These are phyloP conservation scores for Colletotrichum gloeosporioides DNA, from an alignment of 2,329 filamentous ascomycete species.

Conservation along the genomic window DNA sequence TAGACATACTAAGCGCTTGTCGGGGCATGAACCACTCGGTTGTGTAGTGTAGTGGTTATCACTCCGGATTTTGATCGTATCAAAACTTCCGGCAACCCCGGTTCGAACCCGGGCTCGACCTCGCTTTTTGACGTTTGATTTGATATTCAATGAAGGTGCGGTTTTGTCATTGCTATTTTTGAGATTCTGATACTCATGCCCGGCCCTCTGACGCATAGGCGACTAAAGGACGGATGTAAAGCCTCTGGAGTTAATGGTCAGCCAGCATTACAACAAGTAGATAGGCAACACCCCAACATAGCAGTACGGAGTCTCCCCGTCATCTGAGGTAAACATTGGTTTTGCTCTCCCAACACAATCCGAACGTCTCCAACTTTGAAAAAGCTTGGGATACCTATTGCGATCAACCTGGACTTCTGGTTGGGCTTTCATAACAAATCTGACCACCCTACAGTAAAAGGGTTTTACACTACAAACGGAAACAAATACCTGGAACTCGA, in stretches of 20 bases:
- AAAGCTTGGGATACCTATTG: neutral
- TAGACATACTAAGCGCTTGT: rapidly evolving
- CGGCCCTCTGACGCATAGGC: neutral
- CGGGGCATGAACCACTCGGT: neutral
- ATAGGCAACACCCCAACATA: no score
- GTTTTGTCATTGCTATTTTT: rapidly evolving
- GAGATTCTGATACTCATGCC: rapidly evolving
- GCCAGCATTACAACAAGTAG: no score
- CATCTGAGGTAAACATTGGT: neutral
- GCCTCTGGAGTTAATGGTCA: no score
- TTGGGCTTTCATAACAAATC: neutral
- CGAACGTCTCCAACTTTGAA: neutral
- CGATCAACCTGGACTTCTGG: neutral
- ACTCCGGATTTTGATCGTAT: slow-evolving; percentile 22
- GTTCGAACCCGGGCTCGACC: slow-evolving; percentile 23
- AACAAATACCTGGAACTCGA: neutral
- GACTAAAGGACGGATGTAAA: no score
- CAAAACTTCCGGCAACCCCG: slow-evolving; percentile 18
- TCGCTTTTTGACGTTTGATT: neutral
- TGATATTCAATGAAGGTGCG: rapidly evolving
- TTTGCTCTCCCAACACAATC: neutral
- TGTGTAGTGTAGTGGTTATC: slow-evolving; percentile 24
- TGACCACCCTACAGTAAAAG: neutral
- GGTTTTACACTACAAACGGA: rapidly evolving
- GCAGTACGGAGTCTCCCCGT: no score